A percentile compares a stretch with the other conserved stretches of the same genome.
Evolutionary conservation across 2,329 filamentous ascomycete genomes (phyloP).

Genomic region (Fusarium longipes): DNA sequence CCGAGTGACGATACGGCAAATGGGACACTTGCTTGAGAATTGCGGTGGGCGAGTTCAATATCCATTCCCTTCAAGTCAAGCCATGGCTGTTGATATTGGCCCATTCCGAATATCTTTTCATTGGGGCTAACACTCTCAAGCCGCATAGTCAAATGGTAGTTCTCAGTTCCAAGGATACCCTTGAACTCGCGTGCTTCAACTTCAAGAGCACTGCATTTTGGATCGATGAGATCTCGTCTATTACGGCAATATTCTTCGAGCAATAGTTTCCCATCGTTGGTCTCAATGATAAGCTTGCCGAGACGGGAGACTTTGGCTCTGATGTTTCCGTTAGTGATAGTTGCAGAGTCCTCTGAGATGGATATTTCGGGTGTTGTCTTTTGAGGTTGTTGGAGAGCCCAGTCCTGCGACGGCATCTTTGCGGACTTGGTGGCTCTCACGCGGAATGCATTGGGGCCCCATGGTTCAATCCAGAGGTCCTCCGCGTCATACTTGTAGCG

Average conservation of each 20-base stretch:
- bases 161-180: slow-evolving; percentile 59
- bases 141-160: slow-evolving; percentile 67
- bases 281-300: slow-evolving; percentile 49
- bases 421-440: slow-evolving; percentile 13
- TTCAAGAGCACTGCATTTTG: slow-evolving; percentile 68
- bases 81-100: slow-evolving; percentile 73
- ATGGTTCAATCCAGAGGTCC: slow-evolving; percentile 21
- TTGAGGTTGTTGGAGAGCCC: slow-evolving; percentile 10
- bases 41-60: slow-evolving; percentile 72
- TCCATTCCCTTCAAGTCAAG: slow-evolving; percentile 72
- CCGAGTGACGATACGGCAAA: slow-evolving; percentile 70
- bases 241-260: slow-evolving; percentile 51
- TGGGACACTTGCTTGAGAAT: slow-evolving; percentile 73
- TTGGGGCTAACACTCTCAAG: slow-evolving; percentile 65
- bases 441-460: slow-evolving; percentile 16
- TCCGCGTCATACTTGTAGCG: slow-evolving; percentile 18
- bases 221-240: slow-evolving; percentile 60
- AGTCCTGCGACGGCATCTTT: slow-evolving; percentile 8
- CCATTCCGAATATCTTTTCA: slow-evolving; percentile 76
- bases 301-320: slow-evolving; percentile 44
- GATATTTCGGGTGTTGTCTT: slow-evolving; percentile 3
- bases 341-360: neutral
- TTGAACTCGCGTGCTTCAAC: slow-evolving; percentile 69
- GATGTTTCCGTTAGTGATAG: slow-evolving; percentile 47
- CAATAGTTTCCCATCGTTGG: slow-evolving; percentile 43